These are phyloP conservation scores for Fraxinus platypoda DNA, from an alignment of 305 asterid species.

Conservation along the genomic window DNA sequence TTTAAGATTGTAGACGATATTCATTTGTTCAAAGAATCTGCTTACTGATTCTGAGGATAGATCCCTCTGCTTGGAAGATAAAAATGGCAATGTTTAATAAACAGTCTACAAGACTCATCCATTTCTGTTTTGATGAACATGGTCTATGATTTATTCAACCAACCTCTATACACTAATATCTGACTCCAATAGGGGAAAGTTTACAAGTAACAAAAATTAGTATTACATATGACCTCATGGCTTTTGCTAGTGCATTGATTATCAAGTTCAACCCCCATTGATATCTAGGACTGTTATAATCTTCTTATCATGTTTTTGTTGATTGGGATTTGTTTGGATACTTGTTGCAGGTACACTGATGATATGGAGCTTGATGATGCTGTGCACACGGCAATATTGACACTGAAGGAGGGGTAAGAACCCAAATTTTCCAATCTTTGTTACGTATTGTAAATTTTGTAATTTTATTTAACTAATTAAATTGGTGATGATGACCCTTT, in stretches of 20 bases:
- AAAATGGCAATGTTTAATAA: neutral
- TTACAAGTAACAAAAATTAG: neutral
- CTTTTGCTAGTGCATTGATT: neutral
- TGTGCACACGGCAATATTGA: slow-evolving; percentile 95
- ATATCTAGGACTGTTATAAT: neutral
- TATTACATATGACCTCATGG: neutral
- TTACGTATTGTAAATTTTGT: neutral
- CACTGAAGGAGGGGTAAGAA: slow-evolving; percentile 93
- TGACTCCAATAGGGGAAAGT: neutral
- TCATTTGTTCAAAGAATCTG: neutral
- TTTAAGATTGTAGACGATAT: neutral
- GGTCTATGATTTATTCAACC: neutral
- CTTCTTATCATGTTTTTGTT: neutral
- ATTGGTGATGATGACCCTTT: neutral
- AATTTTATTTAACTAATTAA: neutral
- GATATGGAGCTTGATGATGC: slow-evolving; percentile 99
- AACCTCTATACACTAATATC: neutral
- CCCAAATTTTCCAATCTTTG: slow-evolving; percentile 1
- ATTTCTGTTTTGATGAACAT: neutral
- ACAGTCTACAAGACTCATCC: neutral
- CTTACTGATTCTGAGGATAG: neutral
- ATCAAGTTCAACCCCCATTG: neutral
- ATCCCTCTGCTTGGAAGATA: neutral
- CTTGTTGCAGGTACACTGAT: slow-evolving; percentile 72
- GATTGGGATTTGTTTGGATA: neutral